These are phyloP conservation scores for Penicillium manginii DNA, from an alignment of 495 filamentous ascomycete species.

Conservation along the genomic window DNA sequence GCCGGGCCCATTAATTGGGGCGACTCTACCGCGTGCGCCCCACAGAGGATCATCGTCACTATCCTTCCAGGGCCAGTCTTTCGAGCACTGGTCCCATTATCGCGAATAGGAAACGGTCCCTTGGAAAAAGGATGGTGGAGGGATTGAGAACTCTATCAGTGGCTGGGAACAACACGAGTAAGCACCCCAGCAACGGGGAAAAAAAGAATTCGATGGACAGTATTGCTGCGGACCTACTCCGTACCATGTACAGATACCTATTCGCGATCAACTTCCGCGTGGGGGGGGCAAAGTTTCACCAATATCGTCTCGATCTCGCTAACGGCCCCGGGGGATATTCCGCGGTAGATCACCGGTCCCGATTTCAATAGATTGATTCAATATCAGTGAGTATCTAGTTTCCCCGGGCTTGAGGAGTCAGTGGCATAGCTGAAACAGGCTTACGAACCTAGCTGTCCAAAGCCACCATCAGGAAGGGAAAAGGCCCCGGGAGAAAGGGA, in stretches of 20 bases:
- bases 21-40: constrained; percentile 13
- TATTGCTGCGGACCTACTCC: background rate
- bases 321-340: constrained; percentile 20
- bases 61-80: constrained; percentile 6
- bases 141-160: background rate
- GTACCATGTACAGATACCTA: background rate
- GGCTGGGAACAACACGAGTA: background rate
- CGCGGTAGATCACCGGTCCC: constrained; percentile 26
- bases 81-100: background rate
- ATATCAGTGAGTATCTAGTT: background rate
- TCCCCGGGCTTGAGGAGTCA: background rate
- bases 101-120: constrained; percentile 3
- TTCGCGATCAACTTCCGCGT: constrained; percentile 8
- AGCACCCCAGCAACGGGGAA: background rate
- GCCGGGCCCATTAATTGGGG: constrained; percentile 16
- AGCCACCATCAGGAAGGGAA: background rate
- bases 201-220: background rate
- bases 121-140: background rate
- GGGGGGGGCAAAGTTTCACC: constrained; percentile 13
- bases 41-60: constrained; percentile 18
- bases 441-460: constrained; percentile 9
- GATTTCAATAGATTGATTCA: constrained; percentile 14
- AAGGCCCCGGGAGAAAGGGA: constrained; percentile 4
- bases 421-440: constrained; percentile 12
- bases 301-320: constrained; percentile 19